These are phyloP conservation scores for Erythrophleum fordii DNA, from an alignment of 306 rosid species.

Conservation along the genomic window DNA sequence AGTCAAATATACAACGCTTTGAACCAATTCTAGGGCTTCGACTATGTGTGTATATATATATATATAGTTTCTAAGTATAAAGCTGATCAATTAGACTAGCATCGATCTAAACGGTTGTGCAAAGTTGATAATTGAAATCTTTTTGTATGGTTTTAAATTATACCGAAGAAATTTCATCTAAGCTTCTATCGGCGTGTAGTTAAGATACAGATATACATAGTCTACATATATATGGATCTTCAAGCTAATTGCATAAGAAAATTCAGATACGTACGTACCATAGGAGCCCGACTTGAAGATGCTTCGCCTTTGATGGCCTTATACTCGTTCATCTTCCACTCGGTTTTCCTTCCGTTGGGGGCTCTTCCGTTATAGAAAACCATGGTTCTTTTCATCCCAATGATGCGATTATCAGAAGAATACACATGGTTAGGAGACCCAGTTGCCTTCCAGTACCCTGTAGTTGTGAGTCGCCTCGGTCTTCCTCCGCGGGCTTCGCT, in stretches of 20 bases:
- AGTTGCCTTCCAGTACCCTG: constrained; percentile 91
- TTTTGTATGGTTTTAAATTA: neutral
- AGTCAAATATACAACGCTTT: neutral
- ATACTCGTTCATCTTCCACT: constrained; percentile 98
- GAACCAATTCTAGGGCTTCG: neutral
- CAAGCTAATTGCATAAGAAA: neutral
- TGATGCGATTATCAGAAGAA: constrained; percentile 59
- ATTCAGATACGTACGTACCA: neutral
- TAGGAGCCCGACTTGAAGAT: constrained; percentile 37
- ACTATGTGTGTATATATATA: neutral
- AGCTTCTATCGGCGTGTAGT: neutral
- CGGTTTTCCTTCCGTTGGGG: constrained; percentile 72
- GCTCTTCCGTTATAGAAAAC: constrained; percentile 89
- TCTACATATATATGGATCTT: neutral
- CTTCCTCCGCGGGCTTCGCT: constrained; percentile 91
- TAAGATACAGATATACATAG: no score
- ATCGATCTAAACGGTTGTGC: neutral
- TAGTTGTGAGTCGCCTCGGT: constrained; percentile 70
- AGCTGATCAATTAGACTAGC: neutral
- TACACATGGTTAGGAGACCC: constrained; percentile 80
- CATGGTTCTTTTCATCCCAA: constrained; percentile 83
- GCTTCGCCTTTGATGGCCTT: constrained; percentile 51
- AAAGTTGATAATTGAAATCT: neutral
- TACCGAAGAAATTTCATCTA: neutral
- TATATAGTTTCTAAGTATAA: neutral